A percentile compares a stretch with the other conserved stretches of the same genome.
phyloP scores from a whole-genome alignment of 192 early-diverging fungal genomes.

The Coemansia sp. region DNA sequence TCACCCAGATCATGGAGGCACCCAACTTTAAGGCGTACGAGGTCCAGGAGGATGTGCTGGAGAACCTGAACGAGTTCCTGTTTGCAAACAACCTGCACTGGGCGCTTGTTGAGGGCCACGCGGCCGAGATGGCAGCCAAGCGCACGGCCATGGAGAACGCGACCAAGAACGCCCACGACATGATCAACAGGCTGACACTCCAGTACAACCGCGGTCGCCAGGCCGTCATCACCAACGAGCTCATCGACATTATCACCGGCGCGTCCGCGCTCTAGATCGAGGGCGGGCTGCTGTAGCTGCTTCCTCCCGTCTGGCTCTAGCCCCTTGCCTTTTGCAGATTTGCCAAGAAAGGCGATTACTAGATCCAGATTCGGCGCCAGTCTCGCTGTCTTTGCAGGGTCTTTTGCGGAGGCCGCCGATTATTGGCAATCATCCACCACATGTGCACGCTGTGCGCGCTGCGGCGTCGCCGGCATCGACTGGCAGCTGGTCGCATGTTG shows the following conservation, averaged over 20 bases:
- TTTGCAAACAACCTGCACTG: conserved; percentile 93
- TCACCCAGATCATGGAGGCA: conserved; percentile 64
- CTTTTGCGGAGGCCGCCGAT: too few species aligned
- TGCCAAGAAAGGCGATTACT: background rate
- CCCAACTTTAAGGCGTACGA: conserved; percentile 88
- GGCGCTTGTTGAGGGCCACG: conserved; percentile 94
- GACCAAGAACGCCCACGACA: conserved; percentile 98
- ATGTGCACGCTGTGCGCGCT: too few species aligned
- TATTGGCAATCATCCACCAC: too few species aligned
- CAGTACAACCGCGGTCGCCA: conserved; percentile 97
- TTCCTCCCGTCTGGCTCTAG: background rate
- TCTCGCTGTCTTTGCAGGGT: too few species aligned
- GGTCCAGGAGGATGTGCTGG: conserved; percentile 79
- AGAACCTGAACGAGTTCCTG: conserved; percentile 87
- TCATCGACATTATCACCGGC: conserved; percentile 97
- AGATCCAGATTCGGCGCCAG: too few species aligned
- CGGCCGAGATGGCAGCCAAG: conserved; percentile 92
- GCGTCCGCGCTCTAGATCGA: conserved; percentile 76
- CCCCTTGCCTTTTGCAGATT: background rate
- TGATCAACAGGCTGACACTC: conserved; percentile 93
- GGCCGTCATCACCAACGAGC: conserved; percentile 97
- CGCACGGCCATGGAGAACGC: conserved; percentile 99
- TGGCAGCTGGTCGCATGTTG: too few species aligned
- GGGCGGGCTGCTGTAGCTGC: background rate
- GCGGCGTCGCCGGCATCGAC: too few species aligned